phyloP scores from a whole-genome alignment of 169 alveolate genomes.

The Plasmodium relictum region DNA sequence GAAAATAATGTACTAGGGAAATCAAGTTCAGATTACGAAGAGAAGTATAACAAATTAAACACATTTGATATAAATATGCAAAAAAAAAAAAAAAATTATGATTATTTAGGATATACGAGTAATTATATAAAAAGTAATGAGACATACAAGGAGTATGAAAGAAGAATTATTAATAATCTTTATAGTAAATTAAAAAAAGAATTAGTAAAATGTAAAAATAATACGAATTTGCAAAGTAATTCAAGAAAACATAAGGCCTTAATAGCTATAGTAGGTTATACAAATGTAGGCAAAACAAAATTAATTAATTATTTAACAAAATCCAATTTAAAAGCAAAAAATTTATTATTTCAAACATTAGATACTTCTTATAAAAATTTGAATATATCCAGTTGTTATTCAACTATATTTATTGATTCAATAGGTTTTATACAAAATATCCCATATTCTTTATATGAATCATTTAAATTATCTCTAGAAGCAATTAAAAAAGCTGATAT shows the following conservation, averaged over 20 bases:
- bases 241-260: conserved; percentile 78
- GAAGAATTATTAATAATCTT: conserved; percentile 85
- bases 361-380: conserved; percentile 69
- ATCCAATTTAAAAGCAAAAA: conserved; percentile 87
- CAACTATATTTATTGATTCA: conserved; percentile 89
- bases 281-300: conserved; percentile 94
- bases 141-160: conserved; percentile 82
- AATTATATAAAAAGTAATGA: conserved; percentile 85
- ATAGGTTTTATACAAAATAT: conserved; percentile 93
- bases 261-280: conserved; percentile 92
- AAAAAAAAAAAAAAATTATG: conserved; percentile 20
- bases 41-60: conserved; percentile 76
- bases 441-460: conserved; percentile 91
- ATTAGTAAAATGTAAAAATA: conserved; percentile 82
- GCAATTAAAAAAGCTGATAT: conserved; percentile 91
- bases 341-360: conserved; percentile 90
- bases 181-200: conserved; percentile 85
- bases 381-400: conserved; percentile 85
- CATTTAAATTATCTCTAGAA: conserved; percentile 89
- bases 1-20: conserved; percentile 67
- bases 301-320: conserved; percentile 89
- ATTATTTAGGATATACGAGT: conserved; percentile 77
- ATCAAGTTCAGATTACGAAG: conserved; percentile 35
- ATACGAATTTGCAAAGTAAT: conserved; percentile 66
- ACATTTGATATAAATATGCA: conserved; percentile 83